Base-by-base conservation (phyloP, 2,329 filamentous ascomycete species). In the Xylariaceae sp. region DNA sequence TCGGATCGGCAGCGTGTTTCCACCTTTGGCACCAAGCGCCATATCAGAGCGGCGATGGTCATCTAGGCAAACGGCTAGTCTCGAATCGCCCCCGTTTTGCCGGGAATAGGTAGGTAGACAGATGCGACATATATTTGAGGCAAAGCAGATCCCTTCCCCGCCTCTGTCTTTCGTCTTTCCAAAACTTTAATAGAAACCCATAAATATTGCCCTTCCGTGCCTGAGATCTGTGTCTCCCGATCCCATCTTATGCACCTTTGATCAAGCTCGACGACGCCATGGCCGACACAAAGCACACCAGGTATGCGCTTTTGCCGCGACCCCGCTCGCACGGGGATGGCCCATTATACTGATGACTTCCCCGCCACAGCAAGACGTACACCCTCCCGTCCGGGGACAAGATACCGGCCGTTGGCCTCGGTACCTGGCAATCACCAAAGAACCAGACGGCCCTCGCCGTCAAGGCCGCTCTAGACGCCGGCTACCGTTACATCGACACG, bases 401-500 rank as follows among this genome's bases (percentile, higher is more conserved):
- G 73, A 94, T 94, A 57, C 87, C 87, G 53, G 84, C 85, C 63
- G 72, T 92, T 61, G 88, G 87, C 57, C 78, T 92, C 43, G 88
- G 88, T 53, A 92, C 88, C 52, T 92, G 88, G 87, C 87, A 90
- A 67, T 89, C 87, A 65, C 84, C 86, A 52, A 72, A 68, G 61
- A 79, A 87, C 61, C 80, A 89, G 71, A 86, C 89, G 52, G 77
- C 80, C 62, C 73, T 80, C 49, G 89, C 89, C 51, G 88, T 92
- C 60, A 83, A 88, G 71, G 76, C 76, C 34, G 87, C 87, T 22
- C 77, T 91, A 26, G 76, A 76, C 57, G 73, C 75, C 41, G 88
- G 88, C 55, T 91, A 91, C 74, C 80, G 85, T 36, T 87, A 89
- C 72, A 86, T 90, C 68, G 86, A 88, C 72, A 89, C 86, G 19